Conservation (phyloP, 2,329 filamentous ascomycete species). For the Dactylonectria macrodidyma region DNA sequence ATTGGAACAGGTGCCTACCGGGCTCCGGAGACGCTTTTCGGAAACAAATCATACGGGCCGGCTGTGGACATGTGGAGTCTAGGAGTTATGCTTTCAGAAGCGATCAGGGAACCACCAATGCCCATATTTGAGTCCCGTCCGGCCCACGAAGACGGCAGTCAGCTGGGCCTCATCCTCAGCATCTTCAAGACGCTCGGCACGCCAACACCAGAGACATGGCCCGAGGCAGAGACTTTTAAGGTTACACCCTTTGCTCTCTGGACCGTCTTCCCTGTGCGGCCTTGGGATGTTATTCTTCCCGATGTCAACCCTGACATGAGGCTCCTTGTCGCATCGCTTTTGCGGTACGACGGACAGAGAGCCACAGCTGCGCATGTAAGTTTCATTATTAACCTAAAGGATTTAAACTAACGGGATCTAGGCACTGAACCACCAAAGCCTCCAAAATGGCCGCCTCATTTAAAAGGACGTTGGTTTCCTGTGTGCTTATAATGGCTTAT, state of each 20-base stretch:
- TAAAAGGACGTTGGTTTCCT: neutral
- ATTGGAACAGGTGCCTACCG: constrained; percentile 95
- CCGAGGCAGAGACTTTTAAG: constrained; percentile 77
- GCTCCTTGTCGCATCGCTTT: constrained; percentile 76
- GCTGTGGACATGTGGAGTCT: constrained; percentile 91
- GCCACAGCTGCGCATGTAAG: constrained; percentile 71
- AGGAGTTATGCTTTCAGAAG: constrained; percentile 88
- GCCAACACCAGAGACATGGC: constrained; percentile 85
- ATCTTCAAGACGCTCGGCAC: constrained; percentile 95
- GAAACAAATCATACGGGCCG: constrained; percentile 78
- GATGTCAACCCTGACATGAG: constrained; percentile 70
- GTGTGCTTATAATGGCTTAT: no score
- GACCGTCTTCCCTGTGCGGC: constrained; percentile 75
- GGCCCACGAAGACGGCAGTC: constrained; percentile 85
- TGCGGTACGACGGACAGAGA: constrained; percentile 81
- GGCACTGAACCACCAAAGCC: constrained; percentile 44
- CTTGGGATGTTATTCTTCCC: constrained; percentile 81
- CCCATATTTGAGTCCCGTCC: constrained; percentile 86
- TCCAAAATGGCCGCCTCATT: neutral
- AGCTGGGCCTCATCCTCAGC: constrained; percentile 90
- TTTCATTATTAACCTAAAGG: neutral
- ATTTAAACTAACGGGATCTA: constrained; percentile 31
- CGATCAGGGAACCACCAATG: constrained; percentile 65
- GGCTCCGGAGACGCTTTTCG: constrained; percentile 91
- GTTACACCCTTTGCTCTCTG: constrained; percentile 94